Conservation (phyloP, 192 early-diverging fungal genomes). For the Paraglomus brasilianum region DNA sequence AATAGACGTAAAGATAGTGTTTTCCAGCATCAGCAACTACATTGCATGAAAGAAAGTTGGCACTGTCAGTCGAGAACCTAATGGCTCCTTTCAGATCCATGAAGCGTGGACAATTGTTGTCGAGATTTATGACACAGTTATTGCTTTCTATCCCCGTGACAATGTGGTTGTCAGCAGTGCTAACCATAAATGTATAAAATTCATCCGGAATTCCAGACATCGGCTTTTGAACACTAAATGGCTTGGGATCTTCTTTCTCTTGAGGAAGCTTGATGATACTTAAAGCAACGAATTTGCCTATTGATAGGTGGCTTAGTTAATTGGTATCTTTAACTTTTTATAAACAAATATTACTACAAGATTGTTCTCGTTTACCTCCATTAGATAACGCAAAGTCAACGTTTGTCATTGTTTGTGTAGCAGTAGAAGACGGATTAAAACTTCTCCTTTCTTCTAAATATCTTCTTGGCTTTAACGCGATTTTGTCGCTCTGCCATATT, state of each 20-base stretch:
- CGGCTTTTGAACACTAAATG: neutral
- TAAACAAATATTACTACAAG: too few species aligned
- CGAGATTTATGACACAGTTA: too few species aligned
- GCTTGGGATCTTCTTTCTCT: neutral
- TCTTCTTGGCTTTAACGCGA: neutral
- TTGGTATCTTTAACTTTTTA: too few species aligned
- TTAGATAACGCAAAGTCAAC: constrained; percentile 19
- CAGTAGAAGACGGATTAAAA: neutral
- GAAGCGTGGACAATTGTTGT: neutral
- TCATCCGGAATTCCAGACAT: neutral
- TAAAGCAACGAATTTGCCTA: neutral
- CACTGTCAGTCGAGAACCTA: neutral
- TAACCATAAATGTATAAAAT: constrained; percentile 13
- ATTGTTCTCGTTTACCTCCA: neutral
- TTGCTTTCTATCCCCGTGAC: too few species aligned
- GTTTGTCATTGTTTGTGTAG: neutral
- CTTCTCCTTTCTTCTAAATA: constrained; percentile 6
- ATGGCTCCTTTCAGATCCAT: constrained; percentile 3
- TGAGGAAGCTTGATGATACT: constrained; percentile 8
- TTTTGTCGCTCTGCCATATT: too few species aligned
- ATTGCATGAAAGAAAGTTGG: constrained; percentile 3
- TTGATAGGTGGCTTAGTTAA: too few species aligned
- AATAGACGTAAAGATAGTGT: constrained; percentile 12
- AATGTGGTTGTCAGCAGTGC: neutral
- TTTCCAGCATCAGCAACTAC: neutral